Base-by-base conservation (phyloP, 2,329 filamentous ascomycete genomes). In the Fusarium veterinarium region DNA sequence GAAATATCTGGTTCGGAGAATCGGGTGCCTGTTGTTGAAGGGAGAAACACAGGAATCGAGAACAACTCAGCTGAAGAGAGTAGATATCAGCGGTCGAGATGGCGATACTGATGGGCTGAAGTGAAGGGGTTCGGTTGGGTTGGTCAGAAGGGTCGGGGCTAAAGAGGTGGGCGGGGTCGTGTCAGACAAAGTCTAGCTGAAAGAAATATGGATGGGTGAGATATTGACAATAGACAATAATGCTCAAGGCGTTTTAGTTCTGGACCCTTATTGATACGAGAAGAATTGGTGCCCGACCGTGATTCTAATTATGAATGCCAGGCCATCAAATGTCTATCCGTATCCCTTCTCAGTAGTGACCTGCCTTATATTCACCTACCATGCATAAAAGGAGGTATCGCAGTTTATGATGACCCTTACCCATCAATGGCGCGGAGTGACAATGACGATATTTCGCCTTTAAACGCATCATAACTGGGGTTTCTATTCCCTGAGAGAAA, bases 151-250 rank as follows among this genome's bases (percentile, higher is more conserved):
- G 62, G 44, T 40, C 64, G 30, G 55, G 64, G 37, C 58, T 57
- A 60, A 58, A 61, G 30, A 49, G 30, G 30, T 23, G 73, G 71
- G 71, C 73, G 71, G 71, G 71, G 71, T 74, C 17, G 35, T 59
- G 70, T 45, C 61, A 67, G 57, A 60, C 58, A 41, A 58, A 53
- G 65, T 46, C 57, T 35, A 73, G 69, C 70, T 72, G 70, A 71
- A 64, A 67, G 70, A 71, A 64, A 67, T 45, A 57, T 45, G 51
- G 65, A 57, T 51, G 41, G 58, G 68, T 59, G 44, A 59, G 66
- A 69, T 41, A 68, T 51, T 38, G 41, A 31, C n/a, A 31, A 41
- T 55, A 30, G 52, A 31, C 31, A 31, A 33, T 13, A 19, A 46
- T 31, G 42, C 14, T 25, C 58, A 41, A 41, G 40, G 63, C 62